A percentile compares a stretch with the other conserved stretches of the same genome.
Evolutionary conservation across 176 grass and related monocot genomes (phyloP).

Genomic region (Ensete glaucum): DNA sequence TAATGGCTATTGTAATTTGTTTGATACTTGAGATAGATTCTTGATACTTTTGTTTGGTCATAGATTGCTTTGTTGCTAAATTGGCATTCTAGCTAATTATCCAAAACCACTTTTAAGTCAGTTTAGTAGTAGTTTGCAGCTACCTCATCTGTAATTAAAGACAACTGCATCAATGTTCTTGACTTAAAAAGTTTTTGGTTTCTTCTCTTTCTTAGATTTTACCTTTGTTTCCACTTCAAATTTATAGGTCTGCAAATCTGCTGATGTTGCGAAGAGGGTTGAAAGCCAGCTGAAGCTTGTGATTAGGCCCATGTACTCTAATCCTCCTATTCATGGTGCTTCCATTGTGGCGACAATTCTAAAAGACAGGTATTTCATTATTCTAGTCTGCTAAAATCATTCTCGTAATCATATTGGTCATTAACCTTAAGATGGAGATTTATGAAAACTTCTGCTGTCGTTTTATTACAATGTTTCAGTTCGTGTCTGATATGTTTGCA

Average conservation of each 20-base stretch:
- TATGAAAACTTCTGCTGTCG: no score
- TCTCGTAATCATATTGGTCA: not conserved
- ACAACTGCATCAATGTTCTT: not conserved
- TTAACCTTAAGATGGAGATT: not conserved
- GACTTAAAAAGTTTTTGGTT: not conserved
- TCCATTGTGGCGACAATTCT: constrained; percentile 95
- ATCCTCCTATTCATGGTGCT: constrained; percentile 92
- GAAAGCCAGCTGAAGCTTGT: constrained; percentile 99
- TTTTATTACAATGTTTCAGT: no score
- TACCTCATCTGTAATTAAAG: not conserved
- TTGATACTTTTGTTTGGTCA: not conserved
- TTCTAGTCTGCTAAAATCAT: not conserved
- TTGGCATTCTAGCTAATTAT: not conserved
- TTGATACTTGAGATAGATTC: not conserved
- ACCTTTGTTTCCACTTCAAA: not conserved
- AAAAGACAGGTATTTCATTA: constrained; percentile 41
- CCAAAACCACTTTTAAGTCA: not conserved
- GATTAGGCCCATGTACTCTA: constrained; percentile 99
- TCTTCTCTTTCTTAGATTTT: no score
- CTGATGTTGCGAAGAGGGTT: constrained; percentile 65
- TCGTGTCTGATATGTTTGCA: no score
- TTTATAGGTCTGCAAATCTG: constrained; percentile 79
- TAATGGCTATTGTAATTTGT: not conserved
- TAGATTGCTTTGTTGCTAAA: not conserved
- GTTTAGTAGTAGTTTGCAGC: not conserved